Percentiles rank a stretch among this genome's conserved stretches.
These are phyloP conservation scores for Candida tibetensis DNA, from an alignment of 805 yeast species.

Conservation along the genomic window DNA sequence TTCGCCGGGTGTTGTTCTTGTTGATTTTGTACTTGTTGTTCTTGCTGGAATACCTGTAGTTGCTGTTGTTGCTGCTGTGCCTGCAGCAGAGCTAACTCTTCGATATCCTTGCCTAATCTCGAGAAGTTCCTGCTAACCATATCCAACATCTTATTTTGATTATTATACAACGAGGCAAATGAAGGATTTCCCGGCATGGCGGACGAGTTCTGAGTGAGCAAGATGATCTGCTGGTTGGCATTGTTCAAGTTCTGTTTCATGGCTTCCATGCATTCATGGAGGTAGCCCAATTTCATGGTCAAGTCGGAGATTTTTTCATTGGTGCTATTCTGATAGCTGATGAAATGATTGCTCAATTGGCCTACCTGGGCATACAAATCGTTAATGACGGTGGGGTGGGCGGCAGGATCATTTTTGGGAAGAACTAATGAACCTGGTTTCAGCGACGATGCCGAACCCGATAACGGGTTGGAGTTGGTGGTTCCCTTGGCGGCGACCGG, in stretches of 20 bases:
- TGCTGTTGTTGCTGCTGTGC: neutral
- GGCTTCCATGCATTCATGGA: constrained; percentile 12
- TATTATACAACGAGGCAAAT: neutral
- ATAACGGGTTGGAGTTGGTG: constrained; percentile 1
- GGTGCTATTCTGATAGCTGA: constrained; percentile 15
- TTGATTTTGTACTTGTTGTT: neutral
- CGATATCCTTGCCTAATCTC: constrained; percentile 21
- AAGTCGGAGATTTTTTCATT: constrained; percentile 22
- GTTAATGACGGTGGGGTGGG: neutral
- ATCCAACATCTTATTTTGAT: constrained; percentile 16
- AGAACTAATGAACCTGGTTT: too few relatives aligned
- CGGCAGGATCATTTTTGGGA: too few relatives aligned
- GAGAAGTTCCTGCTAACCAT: constrained; percentile 18
- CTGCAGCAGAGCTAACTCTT: constrained; percentile 11
- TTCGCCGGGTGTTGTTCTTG: neutral
- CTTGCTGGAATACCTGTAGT: neutral
- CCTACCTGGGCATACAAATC: constrained; percentile 15
- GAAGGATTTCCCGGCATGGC: neutral
- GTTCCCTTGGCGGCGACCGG: constrained; percentile 1
- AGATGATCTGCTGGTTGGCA: constrained; percentile 12
- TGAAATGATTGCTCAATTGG: constrained; percentile 16
- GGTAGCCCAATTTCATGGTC: constrained; percentile 14
- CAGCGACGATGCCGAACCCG: too few relatives aligned
- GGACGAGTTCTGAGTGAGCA: constrained; percentile 7
- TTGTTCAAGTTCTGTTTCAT: constrained; percentile 13